Evolutionary conservation across 345 rosid genomes (phyloP).

Genomic region (Rhodamnia rubescens): DNA sequence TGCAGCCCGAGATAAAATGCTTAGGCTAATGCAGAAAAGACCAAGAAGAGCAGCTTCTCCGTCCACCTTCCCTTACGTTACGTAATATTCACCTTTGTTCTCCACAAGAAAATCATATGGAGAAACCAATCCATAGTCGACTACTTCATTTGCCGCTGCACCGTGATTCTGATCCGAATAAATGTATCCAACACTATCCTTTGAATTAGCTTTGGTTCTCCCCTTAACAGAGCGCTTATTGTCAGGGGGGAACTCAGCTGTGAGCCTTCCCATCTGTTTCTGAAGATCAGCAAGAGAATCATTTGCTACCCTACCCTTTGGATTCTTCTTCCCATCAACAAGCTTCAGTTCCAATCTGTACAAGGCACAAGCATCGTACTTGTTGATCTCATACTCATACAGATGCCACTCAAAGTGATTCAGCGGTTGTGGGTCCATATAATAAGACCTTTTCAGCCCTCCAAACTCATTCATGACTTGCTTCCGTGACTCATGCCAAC

Average conservation of each 20-base stretch:
- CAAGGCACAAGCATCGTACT: conserved; percentile 88
- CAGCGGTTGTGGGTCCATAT: conserved; percentile 98
- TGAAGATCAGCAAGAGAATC: conserved; percentile 88
- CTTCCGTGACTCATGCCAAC: conserved; percentile 98
- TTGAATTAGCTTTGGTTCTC: conserved; percentile 45
- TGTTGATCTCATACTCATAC: conserved; percentile 91
- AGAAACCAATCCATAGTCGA: conserved; percentile 42
- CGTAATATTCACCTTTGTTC: conserved; percentile 49
- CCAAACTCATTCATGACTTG: conserved; percentile 90
- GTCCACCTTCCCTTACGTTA: conserved; percentile 11
- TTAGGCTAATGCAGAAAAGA: not conserved
- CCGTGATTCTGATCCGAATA: conserved; percentile 31
- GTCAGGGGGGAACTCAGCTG: conserved; percentile 76
- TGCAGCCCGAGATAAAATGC: not conserved
- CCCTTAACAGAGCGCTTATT: conserved; percentile 68
- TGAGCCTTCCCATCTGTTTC: conserved; percentile 92
- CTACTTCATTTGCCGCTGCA: conserved; percentile 34
- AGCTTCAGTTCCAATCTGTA: conserved; percentile 94
- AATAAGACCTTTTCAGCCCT: conserved; percentile 92
- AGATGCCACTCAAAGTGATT: conserved; percentile 93
- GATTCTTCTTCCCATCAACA: conserved; percentile 78
- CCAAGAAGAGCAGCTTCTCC: conserved; percentile 3
- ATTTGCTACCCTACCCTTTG: conserved; percentile 54
- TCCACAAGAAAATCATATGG: conserved; percentile 64
- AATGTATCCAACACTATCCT: conserved; percentile 21